Base-by-base conservation (phyloP, 306 rosid genomes). In the Ammopiptanthus mongolicus region DNA sequence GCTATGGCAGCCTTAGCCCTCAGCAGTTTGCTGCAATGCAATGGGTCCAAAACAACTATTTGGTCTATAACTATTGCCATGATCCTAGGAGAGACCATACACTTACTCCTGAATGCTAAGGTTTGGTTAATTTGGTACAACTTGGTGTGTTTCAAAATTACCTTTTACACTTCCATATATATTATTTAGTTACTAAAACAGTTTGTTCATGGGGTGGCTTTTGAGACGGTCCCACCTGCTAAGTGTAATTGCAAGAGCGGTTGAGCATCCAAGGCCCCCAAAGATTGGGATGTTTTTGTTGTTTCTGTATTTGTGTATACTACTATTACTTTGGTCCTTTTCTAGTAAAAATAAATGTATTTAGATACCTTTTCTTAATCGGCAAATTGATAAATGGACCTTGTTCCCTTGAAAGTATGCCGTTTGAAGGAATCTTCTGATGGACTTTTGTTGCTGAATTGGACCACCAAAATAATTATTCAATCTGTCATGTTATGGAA, bases 61-160 rank as follows among this genome's bases (percentile, higher is more conserved):
- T 92, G 91, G 87, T 88, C 36, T 95, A 95, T 69, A 23, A 90
- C 75, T 95, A 92, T 22, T 95, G 99, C 84, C 73, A 65, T 33
- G 99, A 95, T 64, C 85, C 92, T 6, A 83, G 51, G 18, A 88
- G 93, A 85, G 99, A 95, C 78, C 99, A 80, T 66, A 71, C 91
- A 1, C 88, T 23, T 1, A 92, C 71, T 18, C 99, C 99, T 0
- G 99, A 92, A 79, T 92, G 99, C 50, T 92, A 73, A 76, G 28
- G 46, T 46, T 61, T 52, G n/a, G n/a, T 61, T 10, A 5, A 18
- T 66, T 53, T 58, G 50, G 56, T 75, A 22, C 28, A 29, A 25
- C 28, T 47, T 72, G 33, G 69, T 75, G 70, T 83, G 19, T 52
- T 69, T 19, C 29, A 50, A 68, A 56, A 21, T 66, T 66, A 6